Conservation (phyloP, 495 filamentous ascomycete species). For the Hypoxylon fuscum region DNA sequence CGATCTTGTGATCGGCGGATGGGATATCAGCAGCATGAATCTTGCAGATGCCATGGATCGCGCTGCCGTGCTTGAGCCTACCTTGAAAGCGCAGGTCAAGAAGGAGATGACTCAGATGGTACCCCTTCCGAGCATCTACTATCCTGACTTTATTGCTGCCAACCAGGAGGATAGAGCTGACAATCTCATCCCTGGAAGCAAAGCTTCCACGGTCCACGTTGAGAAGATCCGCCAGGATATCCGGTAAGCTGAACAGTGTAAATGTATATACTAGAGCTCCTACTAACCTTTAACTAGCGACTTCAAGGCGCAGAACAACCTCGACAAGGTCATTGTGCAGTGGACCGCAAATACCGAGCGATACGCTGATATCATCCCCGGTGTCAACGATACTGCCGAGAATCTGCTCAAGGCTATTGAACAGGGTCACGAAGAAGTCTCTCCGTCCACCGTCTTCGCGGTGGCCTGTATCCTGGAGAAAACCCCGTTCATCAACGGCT, state of each 20-base stretch:
- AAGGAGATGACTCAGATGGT: constrained; percentile 93
- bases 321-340: constrained; percentile 97
- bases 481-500: constrained; percentile 98
- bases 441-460: constrained; percentile 95
- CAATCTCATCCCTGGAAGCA: constrained; percentile 84
- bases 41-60: constrained; percentile 95
- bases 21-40: constrained; percentile 94
- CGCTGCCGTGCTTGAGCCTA: constrained; percentile 91
- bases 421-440: constrained; percentile 83
- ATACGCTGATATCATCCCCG: constrained; percentile 84
- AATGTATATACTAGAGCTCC: constrained; percentile 12
- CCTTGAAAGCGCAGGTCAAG: constrained; percentile 84
- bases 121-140: constrained; percentile 95
- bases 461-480: constrained; percentile 91
- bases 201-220: constrained; percentile 85
- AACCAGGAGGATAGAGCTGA: constrained; percentile 98
- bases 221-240: constrained; percentile 96
- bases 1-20: constrained; percentile 93
- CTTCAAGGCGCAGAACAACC: constrained; percentile 84
- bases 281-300: constrained; percentile 63
- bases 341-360: constrained; percentile 99
- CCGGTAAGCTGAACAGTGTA: constrained; percentile 65
- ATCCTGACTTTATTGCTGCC: constrained; percentile 98
- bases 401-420: constrained; percentile 91
- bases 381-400: constrained; percentile 96